A percentile compares a stretch with the other conserved stretches of the same genome.
Evolutionary conservation across 352 stramenopile genomes (phyloP).

Genomic region (Phytophthora nicotianae): DNA sequence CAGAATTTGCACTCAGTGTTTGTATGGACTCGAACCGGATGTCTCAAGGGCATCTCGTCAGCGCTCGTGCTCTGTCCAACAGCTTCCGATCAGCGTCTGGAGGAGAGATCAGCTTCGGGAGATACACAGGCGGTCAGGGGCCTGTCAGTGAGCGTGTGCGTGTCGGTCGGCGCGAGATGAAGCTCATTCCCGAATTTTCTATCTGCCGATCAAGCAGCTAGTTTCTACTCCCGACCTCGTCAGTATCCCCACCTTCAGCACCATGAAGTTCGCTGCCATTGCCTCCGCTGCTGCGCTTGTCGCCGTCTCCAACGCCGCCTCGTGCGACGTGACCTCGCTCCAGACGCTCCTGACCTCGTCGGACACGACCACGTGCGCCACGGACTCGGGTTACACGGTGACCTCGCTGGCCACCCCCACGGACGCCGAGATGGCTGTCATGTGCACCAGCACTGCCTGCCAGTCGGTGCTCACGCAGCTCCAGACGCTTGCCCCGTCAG

Average conservation of each 20-base stretch:
- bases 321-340: conserved; percentile 38
- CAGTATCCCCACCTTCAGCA: conserved; percentile 16
- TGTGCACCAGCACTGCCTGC: conserved; percentile 41
- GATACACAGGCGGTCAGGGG: background rate
- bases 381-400: conserved; percentile 39
- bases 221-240: conserved; percentile 20
- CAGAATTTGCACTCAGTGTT: conserved; percentile 17
- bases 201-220: conserved; percentile 33
- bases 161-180: background rate
- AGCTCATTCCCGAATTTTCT: conserved; percentile 38
- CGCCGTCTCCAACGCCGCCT: conserved; percentile 30
- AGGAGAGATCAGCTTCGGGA: too few relatives aligned
- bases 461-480: conserved; percentile 35
- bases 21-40: conserved; percentile 25
- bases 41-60: conserved; percentile 16
- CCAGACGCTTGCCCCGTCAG: conserved; percentile 26
- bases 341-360: conserved; percentile 25
- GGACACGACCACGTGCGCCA: conserved; percentile 31
- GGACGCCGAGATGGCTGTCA: conserved; percentile 29
- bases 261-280: conserved; percentile 39
- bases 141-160: background rate
- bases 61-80: conserved; percentile 15
- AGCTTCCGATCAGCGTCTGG: background rate
- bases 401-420: conserved; percentile 38
- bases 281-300: conserved; percentile 19